Evolutionary conservation across 2,329 filamentous ascomycete species (phyloP).

Genomic region (Diaporthe sp.): DNA sequence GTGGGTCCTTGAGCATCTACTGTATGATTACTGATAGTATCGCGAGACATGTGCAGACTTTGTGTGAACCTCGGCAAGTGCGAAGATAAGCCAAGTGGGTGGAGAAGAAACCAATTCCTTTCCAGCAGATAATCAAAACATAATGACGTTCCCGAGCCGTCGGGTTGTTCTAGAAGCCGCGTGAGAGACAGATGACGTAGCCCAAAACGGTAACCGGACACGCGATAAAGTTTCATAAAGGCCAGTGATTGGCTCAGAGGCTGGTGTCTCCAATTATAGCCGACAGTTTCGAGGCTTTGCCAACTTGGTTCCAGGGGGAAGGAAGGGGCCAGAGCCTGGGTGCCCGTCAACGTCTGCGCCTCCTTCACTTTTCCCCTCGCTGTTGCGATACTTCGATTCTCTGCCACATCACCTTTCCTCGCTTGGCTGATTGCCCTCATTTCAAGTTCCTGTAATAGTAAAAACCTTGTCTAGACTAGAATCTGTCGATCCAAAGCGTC

Average conservation of each 20-base stretch:
- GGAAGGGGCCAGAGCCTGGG: neutral
- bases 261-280: conserved; percentile 9
- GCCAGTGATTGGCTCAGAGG: neutral
- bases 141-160: neutral
- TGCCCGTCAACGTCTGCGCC: neutral
- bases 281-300: neutral
- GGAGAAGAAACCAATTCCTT: neutral
- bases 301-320: conserved; percentile 20
- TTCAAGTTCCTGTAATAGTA: neutral
- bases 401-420: too few species aligned
- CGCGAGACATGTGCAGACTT: neutral
- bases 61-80: conserved; percentile 2
- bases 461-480: conserved; percentile 6
- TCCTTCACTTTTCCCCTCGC: neutral
- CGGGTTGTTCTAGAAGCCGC: conserved; percentile 17
- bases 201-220: conserved; percentile 10
- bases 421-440: neutral
- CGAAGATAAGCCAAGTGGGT: neutral
- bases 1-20: neutral
- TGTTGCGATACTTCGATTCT: neutral
- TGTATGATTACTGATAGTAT: neutral
- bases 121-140: conserved; percentile 7
- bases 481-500: neutral
- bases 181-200: conserved; percentile 10
- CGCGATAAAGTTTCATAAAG: neutral